Percentiles rank a stretch among this genome's conserved stretches.
phyloP scores from a whole-genome alignment of 2,329 filamentous ascomycete genomes.

The Aphanocladium album region DNA sequence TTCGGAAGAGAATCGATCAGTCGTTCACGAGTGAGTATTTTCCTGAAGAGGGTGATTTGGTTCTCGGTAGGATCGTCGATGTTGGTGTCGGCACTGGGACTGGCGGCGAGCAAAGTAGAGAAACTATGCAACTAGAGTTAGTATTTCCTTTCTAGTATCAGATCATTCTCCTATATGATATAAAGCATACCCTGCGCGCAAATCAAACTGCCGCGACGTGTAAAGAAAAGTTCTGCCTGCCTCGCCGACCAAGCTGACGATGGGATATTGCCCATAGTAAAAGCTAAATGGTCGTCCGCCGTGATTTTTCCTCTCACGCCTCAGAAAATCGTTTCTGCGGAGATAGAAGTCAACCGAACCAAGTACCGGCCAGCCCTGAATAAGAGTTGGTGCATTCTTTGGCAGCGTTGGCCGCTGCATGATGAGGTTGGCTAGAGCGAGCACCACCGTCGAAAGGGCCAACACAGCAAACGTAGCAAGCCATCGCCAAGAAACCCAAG shows the following conservation, averaged over 20 bases:
- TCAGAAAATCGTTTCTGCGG: slow-evolving; percentile 39
- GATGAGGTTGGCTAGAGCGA: slow-evolving; percentile 24
- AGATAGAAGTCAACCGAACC: slow-evolving; percentile 44
- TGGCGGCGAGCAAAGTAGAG: slow-evolving; percentile 26
- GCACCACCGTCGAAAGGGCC: slow-evolving; percentile 22
- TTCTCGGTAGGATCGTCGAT: slow-evolving; percentile 19
- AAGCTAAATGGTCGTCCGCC: slow-evolving; percentile 43
- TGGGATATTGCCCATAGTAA: slow-evolving; percentile 38
- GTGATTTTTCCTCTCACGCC: slow-evolving; percentile 25
- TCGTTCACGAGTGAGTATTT: slow-evolving; percentile 33
- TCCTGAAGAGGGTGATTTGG: slow-evolving; percentile 27
- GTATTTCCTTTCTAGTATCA: not conserved
- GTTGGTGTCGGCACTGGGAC: slow-evolving; percentile 20
- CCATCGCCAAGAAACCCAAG: not conserved
- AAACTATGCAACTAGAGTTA: slow-evolving; percentile 18
- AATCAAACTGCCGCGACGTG: slow-evolving; percentile 39
- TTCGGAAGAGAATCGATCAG: slow-evolving; percentile 33
- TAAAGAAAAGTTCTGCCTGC: slow-evolving; percentile 39
- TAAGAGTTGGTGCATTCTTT: slow-evolving; percentile 20
- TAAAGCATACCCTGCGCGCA: slow-evolving; percentile 34
- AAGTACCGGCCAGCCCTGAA: slow-evolving; percentile 34
- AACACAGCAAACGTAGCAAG: slow-evolving; percentile 27
- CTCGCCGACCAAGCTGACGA: slow-evolving; percentile 41
- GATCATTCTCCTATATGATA: not conserved
- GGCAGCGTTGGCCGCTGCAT: slow-evolving; percentile 20